Evolutionary conservation across 1,284 basidiomycete genomes (phyloP).

Genomic region (Ganoderma sinense): DNA sequence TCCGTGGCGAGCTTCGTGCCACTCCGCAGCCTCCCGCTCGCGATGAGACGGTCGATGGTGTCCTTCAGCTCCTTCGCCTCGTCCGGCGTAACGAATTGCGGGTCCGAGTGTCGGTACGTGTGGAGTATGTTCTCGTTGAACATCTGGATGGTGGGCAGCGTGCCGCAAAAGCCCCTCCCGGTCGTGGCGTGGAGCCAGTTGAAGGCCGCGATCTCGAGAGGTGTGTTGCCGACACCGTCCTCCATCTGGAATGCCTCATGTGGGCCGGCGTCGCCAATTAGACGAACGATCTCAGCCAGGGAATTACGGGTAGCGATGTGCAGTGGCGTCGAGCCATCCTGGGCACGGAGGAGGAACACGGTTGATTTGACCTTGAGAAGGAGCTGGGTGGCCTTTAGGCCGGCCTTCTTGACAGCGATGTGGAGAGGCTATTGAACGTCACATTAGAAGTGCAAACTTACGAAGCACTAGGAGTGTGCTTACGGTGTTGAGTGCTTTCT

Average conservation of each 20-base stretch:
- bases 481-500: constrained; percentile 53
- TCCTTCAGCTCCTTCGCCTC: constrained; percentile 44
- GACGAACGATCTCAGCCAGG: constrained; percentile 43
- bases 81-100: constrained; percentile 18
- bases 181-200: constrained; percentile 30
- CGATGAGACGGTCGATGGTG: constrained; percentile 43
- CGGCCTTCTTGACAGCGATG: constrained; percentile 48
- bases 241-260: constrained; percentile 51
- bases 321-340: constrained; percentile 53
- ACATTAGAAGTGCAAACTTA: not conserved
- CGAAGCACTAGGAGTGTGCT: constrained; percentile 11
- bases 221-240: constrained; percentile 62
- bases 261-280: constrained; percentile 48
- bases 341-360: constrained; percentile 47
- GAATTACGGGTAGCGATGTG: constrained; percentile 51
- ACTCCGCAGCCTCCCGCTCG: constrained; percentile 42
- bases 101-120: not conserved
- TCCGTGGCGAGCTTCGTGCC: constrained; percentile 43
- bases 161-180: constrained; percentile 8
- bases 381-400: constrained; percentile 38
- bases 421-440: constrained; percentile 52
- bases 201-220: constrained; percentile 50
- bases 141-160: not conserved
- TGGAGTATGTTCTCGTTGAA: not conserved
- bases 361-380: constrained; percentile 46